phyloP scores from a whole-genome alignment of 768 basidiomycete genomes.

The Psilocybe cubensis region DNA sequence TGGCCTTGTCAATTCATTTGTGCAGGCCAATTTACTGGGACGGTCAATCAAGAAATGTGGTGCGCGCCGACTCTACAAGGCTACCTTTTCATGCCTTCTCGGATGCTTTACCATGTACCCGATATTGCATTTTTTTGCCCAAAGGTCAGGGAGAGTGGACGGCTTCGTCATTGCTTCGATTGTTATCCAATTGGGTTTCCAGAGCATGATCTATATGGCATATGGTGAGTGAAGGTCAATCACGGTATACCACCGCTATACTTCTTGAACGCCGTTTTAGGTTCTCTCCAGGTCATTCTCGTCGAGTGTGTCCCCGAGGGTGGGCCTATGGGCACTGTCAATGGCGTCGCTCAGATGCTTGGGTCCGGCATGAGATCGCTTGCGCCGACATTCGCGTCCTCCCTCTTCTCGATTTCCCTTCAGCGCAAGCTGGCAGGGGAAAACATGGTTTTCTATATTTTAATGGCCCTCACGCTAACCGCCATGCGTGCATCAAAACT shows the following conservation, averaged over 20 bases:
- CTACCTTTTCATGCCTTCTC: constrained; percentile 27
- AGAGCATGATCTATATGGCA: constrained; percentile 28
- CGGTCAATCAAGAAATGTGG: constrained; percentile 19
- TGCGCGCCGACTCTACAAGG: constrained; percentile 36
- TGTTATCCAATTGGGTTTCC: constrained; percentile 34
- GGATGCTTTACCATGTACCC: constrained; percentile 37
- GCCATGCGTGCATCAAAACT: constrained; percentile 24
- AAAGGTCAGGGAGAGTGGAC: constrained; percentile 37
- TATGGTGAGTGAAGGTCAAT: constrained; percentile 9
- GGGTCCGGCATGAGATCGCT: constrained; percentile 52
- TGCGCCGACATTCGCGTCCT: constrained; percentile 57
- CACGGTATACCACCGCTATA: neutral
- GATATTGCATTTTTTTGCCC: constrained; percentile 34
- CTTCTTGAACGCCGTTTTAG: constrained; percentile 30
- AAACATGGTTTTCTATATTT: constrained; percentile 45
- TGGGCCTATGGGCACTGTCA: constrained; percentile 52
- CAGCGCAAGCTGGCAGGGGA: constrained; percentile 50
- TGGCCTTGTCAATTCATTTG: constrained; percentile 19
- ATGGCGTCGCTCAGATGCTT: constrained; percentile 59
- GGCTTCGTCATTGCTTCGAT: constrained; percentile 33
- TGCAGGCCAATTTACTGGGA: constrained; percentile 19
- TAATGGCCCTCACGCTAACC: constrained; percentile 30
- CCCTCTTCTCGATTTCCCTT: constrained; percentile 58
- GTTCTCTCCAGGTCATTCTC: constrained; percentile 47
- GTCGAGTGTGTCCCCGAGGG: constrained; percentile 46